Evolutionary conservation across 2,329 filamentous ascomycete species (phyloP).

Genomic region (Microsporum audouinii): DNA sequence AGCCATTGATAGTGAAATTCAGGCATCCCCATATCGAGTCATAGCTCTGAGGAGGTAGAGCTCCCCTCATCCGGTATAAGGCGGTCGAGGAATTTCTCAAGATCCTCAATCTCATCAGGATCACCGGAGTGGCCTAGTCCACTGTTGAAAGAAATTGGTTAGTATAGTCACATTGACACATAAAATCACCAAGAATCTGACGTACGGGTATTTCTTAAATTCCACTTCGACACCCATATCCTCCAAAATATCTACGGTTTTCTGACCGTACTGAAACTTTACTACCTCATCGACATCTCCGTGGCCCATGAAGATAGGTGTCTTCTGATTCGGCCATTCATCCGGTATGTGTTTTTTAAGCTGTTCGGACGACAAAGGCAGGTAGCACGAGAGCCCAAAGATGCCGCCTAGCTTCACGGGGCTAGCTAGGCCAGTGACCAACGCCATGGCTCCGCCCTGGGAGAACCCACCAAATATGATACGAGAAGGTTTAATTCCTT

Average conservation of each 20-base stretch:
- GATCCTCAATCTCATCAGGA: slow-evolving; percentile 66
- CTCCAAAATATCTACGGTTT: slow-evolving; percentile 56
- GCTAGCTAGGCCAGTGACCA: slow-evolving; percentile 67
- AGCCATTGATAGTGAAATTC: not conserved
- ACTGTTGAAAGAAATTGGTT: slow-evolving; percentile 30
- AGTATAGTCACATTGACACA: not conserved
- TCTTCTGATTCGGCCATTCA: slow-evolving; percentile 54
- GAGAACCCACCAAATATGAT: slow-evolving; percentile 61
- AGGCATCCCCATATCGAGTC: slow-evolving; percentile 1
- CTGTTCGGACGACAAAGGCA: slow-evolving; percentile 55
- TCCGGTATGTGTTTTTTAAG: slow-evolving; percentile 47
- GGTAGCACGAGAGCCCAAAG: slow-evolving; percentile 71
- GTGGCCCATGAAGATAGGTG: slow-evolving; percentile 80
- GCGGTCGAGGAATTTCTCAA: slow-evolving; percentile 54
- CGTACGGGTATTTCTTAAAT: slow-evolving; percentile 64
- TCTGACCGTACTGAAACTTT: slow-evolving; percentile 53
- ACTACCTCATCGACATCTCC: slow-evolving; percentile 70
- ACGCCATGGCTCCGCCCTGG: slow-evolving; percentile 75
- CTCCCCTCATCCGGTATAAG: slow-evolving; percentile 40
- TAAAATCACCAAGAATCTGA: slow-evolving; percentile 12
- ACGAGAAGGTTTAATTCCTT: slow-evolving; percentile 68
- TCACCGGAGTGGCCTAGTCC: slow-evolving; percentile 66
- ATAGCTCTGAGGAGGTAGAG: slow-evolving; percentile 5
- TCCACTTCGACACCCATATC: slow-evolving; percentile 60
- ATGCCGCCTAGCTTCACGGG: slow-evolving; percentile 72